Conservation (phyloP, 2,329 filamentous ascomycete genomes). For the Metarhizium humberi region DNA sequence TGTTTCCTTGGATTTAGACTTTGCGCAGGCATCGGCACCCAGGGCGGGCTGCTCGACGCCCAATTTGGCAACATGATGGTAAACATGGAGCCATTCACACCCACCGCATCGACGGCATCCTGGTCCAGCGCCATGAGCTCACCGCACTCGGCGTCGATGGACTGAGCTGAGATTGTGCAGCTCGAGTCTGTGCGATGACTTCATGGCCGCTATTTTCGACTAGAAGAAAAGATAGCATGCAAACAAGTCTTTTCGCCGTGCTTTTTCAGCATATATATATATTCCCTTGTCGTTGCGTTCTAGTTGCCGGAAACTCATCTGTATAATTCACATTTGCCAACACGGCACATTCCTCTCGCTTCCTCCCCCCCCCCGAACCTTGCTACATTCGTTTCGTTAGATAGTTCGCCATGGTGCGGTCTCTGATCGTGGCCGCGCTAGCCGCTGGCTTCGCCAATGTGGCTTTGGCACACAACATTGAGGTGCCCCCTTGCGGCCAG, state of each 20-base stretch:
- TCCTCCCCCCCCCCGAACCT: background rate
- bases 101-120: background rate
- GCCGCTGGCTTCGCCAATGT: slow-evolving; percentile 26
- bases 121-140: background rate
- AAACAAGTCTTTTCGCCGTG: too few relatives aligned
- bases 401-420: background rate
- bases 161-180: background rate
- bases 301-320: background rate
- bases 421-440: slow-evolving; percentile 21
- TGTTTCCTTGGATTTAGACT: too few relatives aligned
- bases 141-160: background rate
- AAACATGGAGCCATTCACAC: too few relatives aligned
- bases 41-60: too few relatives aligned
- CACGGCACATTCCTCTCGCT: background rate
- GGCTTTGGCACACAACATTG: slow-evolving; percentile 29
- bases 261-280: too few relatives aligned
- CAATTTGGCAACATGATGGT: too few relatives aligned
- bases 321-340: slow-evolving; percentile 3
- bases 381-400: background rate
- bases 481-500: slow-evolving; percentile 34
- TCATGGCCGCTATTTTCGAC: background rate
- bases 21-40: too few relatives aligned
- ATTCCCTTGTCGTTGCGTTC: too few relatives aligned
- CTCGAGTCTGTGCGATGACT: background rate
- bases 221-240: background rate